Evolutionary conservation across 1,284 basidiomycete genomes (phyloP).

Genomic region (Grifola frondosa): DNA sequence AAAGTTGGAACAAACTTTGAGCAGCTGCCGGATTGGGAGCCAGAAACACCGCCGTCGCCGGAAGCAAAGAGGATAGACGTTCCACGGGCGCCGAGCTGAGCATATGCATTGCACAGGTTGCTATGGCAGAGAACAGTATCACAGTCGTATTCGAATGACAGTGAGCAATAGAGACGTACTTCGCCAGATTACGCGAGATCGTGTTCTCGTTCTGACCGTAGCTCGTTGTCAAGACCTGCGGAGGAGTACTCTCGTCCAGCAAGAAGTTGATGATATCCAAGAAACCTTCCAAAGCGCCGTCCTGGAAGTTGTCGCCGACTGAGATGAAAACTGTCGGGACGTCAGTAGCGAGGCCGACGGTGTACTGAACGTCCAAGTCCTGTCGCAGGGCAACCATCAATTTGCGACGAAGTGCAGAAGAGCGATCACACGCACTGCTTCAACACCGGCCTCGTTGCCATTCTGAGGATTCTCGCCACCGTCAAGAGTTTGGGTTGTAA

Average conservation of each 20-base stretch:
- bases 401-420: no score
- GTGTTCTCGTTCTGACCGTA: constrained; percentile 27
- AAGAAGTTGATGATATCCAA: constrained; percentile 28
- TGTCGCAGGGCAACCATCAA: constrained; percentile 1
- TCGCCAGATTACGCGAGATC: constrained; percentile 43
- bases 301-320: constrained; percentile 41
- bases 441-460: constrained; percentile 34
- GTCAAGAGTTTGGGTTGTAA: constrained; percentile 46
- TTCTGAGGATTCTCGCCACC: constrained; percentile 41
- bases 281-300: constrained; percentile 24
- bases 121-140: constrained; percentile 5
- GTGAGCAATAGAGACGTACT: constrained; percentile 44
- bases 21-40: constrained; percentile 48
- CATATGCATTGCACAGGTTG: constrained; percentile 56
- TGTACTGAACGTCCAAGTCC: constrained; percentile 66
- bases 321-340: constrained; percentile 36
- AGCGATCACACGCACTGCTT: constrained; percentile 50
- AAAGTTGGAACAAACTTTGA: constrained; percentile 65
- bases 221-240: constrained; percentile 50
- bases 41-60: constrained; percentile 67
- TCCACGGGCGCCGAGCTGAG: constrained; percentile 61
- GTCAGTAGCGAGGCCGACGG: constrained; percentile 44
- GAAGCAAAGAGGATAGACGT: constrained; percentile 64
- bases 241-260: constrained; percentile 37
- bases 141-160: neutral